These are phyloP conservation scores for Cadophora malorum DNA, from an alignment of 2,329 filamentous ascomycete genomes.

Conservation along the genomic window DNA sequence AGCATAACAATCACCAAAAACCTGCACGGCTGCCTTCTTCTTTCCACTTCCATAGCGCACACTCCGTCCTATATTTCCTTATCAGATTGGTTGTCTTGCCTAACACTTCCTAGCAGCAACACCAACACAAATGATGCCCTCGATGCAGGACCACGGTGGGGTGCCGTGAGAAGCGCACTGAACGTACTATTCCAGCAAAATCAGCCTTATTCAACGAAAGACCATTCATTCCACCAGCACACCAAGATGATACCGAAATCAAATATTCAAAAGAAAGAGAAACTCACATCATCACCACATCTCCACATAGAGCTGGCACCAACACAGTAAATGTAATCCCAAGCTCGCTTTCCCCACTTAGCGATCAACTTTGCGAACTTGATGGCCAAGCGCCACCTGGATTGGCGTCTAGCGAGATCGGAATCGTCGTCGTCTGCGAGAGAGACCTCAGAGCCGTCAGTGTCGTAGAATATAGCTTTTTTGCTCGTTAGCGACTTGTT, in stretches of 20 bases:
- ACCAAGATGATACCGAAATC: no score
- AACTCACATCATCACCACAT: conserved; percentile 14
- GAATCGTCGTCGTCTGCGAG: conserved; percentile 4
- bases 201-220: neutral
- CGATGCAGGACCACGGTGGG: conserved; percentile 8
- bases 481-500: neutral
- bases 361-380: conserved; percentile 11
- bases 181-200: neutral
- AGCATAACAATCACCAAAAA: neutral
- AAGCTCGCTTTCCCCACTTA: conserved; percentile 12
- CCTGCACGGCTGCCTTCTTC: neutral
- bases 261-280: neutral
- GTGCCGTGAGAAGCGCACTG: neutral
- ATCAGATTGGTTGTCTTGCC: no score
- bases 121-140: conserved; percentile 11
- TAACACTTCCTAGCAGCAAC: conserved; percentile 6
- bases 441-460: neutral
- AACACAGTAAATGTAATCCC: conserved; percentile 14
- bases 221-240: neutral
- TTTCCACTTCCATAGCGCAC: neutral
- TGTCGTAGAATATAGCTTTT: neutral
- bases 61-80: no score
- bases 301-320: conserved; percentile 14
- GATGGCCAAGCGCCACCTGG: conserved; percentile 4
- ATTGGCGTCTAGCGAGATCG: conserved; percentile 4